A percentile compares a stretch with the other conserved stretches of the same genome.
phyloP scores from a whole-genome alignment of 805 yeast species.

The Lachancea sp. region DNA sequence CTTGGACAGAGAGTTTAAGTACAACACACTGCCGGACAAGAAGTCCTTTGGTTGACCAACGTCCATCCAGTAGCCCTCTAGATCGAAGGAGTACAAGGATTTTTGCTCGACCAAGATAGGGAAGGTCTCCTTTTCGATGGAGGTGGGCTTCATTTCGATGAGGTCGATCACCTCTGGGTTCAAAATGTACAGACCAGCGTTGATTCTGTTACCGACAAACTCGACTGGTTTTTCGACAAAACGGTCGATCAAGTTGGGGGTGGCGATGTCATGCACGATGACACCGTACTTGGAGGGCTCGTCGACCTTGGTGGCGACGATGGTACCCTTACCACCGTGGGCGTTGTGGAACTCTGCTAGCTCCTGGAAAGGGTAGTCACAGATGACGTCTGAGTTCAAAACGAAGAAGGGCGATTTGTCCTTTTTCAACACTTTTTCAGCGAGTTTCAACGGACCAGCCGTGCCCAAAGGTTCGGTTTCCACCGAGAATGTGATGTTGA shows the following conservation, averaged over 20 bases:
- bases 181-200: constrained; percentile 96
- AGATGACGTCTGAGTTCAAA: constrained; percentile 95
- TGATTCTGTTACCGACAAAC: constrained; percentile 98
- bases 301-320: constrained; percentile 98
- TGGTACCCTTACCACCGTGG: constrained; percentile 97
- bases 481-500: constrained; percentile 90
- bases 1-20: constrained; percentile 80
- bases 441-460: constrained; percentile 97
- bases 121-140: constrained; percentile 99
- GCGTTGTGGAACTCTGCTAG: constrained; percentile 87
- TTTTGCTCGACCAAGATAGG: constrained; percentile 88
- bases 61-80: constrained; percentile 99
- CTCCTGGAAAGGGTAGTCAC: constrained; percentile 96
- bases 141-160: constrained; percentile 97
- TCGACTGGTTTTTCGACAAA: constrained; percentile 99
- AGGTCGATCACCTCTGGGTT: constrained; percentile 96
- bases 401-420: constrained; percentile 96
- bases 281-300: constrained; percentile 99
- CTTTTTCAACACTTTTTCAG: constrained; percentile 87
- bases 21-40: constrained; percentile 90
- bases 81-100: constrained; percentile 87
- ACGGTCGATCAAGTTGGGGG: constrained; percentile 93
- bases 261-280: constrained; percentile 93
- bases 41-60: constrained; percentile 99
- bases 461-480: constrained; percentile 99